A percentile compares a stretch with the other conserved stretches of the same genome.
These are phyloP conservation scores for Onygenales sp. DNA, from an alignment of 2,329 filamentous ascomycete genomes.

Conservation along the genomic window DNA sequence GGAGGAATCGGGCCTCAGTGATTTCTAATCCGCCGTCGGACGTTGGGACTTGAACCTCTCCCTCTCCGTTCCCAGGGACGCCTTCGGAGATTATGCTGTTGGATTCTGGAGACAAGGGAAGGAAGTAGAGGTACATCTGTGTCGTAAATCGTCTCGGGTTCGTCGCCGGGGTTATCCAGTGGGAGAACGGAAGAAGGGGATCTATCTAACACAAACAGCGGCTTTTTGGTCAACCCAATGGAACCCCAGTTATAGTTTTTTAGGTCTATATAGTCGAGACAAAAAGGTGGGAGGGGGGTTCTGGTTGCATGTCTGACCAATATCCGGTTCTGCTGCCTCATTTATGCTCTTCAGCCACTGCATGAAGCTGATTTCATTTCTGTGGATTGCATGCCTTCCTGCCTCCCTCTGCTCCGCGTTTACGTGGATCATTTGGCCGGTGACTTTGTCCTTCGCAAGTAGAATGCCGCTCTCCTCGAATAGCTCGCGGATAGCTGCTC, in stretches of 20 bases:
- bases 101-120: slow-evolving; percentile 48
- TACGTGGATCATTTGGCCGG: slow-evolving; percentile 50
- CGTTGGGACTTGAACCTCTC: slow-evolving; percentile 59
- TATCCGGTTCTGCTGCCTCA: slow-evolving; percentile 42
- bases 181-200: slow-evolving; percentile 68
- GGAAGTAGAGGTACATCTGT: slow-evolving; percentile 92
- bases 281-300: neutral
- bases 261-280: neutral
- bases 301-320: slow-evolving; percentile 33
- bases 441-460: slow-evolving; percentile 45
- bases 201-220: neutral
- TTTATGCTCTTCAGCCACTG: slow-evolving; percentile 49
- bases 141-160: slow-evolving; percentile 75
- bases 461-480: slow-evolving; percentile 94
- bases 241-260: neutral
- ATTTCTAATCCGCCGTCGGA: slow-evolving; percentile 61
- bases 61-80: slow-evolving; percentile 29
- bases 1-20: slow-evolving; percentile 69
- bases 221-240: neutral
- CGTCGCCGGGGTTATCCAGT: slow-evolving; percentile 72
- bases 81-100: slow-evolving; percentile 22
- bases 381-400: slow-evolving; percentile 61
- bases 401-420: slow-evolving; percentile 50
- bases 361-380: slow-evolving; percentile 53
- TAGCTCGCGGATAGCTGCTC: slow-evolving; percentile 78